phyloP scores from a whole-genome alignment of 2,329 filamentous ascomycete genomes.

The Aspergillus pseudotamarii region DNA sequence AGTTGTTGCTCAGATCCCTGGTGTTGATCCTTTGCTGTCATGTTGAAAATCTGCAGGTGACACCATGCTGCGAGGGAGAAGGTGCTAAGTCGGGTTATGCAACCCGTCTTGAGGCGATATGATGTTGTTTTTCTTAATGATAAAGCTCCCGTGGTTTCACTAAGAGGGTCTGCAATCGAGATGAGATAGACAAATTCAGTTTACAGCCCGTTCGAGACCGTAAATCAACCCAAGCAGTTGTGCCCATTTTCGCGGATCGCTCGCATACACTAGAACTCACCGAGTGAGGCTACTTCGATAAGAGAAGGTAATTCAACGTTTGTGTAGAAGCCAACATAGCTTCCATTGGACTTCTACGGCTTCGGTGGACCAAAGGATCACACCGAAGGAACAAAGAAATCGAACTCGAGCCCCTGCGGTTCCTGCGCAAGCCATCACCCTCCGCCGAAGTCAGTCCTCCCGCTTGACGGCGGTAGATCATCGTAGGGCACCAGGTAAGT shows the following conservation, averaged over 20 bases:
- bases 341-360: conserved; percentile 4
- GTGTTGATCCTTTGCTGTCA: conserved; percentile 7
- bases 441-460: conserved; percentile 15
- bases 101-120: background rate
- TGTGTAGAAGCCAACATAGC: background rate
- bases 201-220: background rate
- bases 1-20: conserved; percentile 10
- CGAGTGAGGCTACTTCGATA: background rate
- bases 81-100: background rate
- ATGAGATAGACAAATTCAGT: background rate
- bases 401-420: conserved; percentile 17
- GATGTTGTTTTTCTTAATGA: background rate
- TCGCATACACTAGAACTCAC: background rate
- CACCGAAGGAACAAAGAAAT: conserved; percentile 18
- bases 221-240: background rate
- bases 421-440: conserved; percentile 27
- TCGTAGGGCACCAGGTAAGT: conserved; percentile 10
- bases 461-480: conserved; percentile 20
- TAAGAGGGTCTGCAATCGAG: no score
- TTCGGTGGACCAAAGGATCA: background rate
- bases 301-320: conserved; percentile 4
- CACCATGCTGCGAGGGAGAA: background rate
- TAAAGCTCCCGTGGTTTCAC: background rate
- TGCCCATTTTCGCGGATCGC: background rate
- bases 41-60: background rate